phyloP scores from a whole-genome alignment of 306 rosid species.

The Oemleria cerasiformis region DNA sequence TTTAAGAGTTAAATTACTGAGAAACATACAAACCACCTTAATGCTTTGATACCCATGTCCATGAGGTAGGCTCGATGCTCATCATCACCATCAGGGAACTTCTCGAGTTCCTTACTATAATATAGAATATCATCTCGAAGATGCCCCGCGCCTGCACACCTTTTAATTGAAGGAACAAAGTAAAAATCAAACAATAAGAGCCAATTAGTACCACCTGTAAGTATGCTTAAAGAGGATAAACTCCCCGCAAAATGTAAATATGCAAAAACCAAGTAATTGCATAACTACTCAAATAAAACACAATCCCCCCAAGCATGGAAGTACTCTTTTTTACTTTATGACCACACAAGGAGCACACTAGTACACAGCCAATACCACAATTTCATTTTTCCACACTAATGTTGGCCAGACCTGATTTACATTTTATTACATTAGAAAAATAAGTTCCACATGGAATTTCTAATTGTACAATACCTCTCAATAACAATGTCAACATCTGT shows the following conservation, averaged over 20 bases:
- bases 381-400: neutral
- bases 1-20: neutral
- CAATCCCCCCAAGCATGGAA: neutral
- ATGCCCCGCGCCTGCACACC: slow-evolving; percentile 89
- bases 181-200: slow-evolving; percentile 23
- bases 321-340: neutral
- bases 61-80: slow-evolving; percentile 60
- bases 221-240: neutral
- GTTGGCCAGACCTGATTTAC: neutral
- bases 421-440: neutral
- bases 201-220: neutral
- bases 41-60: slow-evolving; percentile 85
- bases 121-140: slow-evolving; percentile 76
- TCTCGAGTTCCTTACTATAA: slow-evolving; percentile 62
- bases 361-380: neutral
- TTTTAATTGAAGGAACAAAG: slow-evolving; percentile 33
- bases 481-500: slow-evolving; percentile 71
- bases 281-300: neutral
- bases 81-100: slow-evolving; percentile 55
- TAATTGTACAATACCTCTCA: slow-evolving; percentile 56
- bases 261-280: neutral
- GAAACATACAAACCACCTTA: slow-evolving; percentile 45
- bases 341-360: neutral
- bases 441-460: neutral
- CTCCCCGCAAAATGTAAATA: neutral